Conservation (phyloP, 1,284 basidiomycete genomes). For the Leccinum brunneo-olivaceum region DNA sequence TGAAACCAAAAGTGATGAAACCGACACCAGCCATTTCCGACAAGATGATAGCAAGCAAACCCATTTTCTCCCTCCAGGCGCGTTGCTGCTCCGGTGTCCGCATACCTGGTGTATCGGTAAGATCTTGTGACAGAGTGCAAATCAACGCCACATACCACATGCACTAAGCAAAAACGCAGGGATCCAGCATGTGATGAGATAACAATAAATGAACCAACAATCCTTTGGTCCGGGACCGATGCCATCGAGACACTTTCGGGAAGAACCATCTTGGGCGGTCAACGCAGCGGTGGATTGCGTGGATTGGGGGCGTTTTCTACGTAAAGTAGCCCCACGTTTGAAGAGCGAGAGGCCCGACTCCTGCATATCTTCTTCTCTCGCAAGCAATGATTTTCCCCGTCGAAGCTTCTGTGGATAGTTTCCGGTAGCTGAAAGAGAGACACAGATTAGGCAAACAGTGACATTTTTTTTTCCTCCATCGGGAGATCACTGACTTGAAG, state of each 20-base stretch:
- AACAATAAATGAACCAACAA: constrained; percentile 96
- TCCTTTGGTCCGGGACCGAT: constrained; percentile 84
- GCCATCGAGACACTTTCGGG: constrained; percentile 58
- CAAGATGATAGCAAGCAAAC: constrained; percentile 78
- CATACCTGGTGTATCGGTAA: constrained; percentile 52
- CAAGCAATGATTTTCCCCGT: constrained; percentile 83
- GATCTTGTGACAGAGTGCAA: not conserved
- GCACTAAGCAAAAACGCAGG: constrained; percentile 66
- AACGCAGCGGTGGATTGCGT: constrained; percentile 31
- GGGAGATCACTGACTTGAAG: constrained; percentile 60
- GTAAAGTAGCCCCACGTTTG: constrained; percentile 73
- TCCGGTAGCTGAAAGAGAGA: constrained; percentile 58
- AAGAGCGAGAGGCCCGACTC: constrained; percentile 86
- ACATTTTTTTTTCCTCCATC: constrained; percentile 2
- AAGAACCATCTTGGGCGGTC: constrained; percentile 36
- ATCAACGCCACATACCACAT: constrained; percentile 48
- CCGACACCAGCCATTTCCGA: constrained; percentile 88
- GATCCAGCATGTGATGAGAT: constrained; percentile 78
- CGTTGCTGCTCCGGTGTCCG: constrained; percentile 89
- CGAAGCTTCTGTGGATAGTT: constrained; percentile 74
- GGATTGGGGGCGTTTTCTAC: constrained; percentile 58
- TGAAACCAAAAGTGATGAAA: constrained; percentile 99
- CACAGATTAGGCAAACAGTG: constrained; percentile 6
- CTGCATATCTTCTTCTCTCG: constrained; percentile 78
- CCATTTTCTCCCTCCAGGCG: constrained; percentile 98